These are phyloP conservation scores for Pestalotiopsis sp. DNA, from an alignment of 2,329 filamentous ascomycete genomes.

Conservation along the genomic window DNA sequence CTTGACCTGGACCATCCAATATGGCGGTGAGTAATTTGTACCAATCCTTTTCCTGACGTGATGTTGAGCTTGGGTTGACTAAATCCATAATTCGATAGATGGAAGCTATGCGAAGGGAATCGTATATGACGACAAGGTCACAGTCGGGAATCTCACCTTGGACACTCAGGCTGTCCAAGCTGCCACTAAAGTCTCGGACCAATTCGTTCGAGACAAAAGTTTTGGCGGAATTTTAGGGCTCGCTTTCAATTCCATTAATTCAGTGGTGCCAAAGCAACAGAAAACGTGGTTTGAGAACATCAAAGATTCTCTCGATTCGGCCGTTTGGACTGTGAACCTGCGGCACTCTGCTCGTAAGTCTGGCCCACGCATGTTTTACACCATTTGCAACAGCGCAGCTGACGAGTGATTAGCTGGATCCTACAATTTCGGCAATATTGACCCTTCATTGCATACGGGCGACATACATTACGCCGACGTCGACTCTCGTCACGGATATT, in stretches of 20 bases:
- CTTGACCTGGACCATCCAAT: too few relatives aligned
- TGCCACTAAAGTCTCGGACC: conserved; percentile 19
- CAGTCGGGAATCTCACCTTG: conserved; percentile 18
- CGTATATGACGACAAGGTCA: conserved; percentile 27
- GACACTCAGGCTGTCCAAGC: conserved; percentile 22
- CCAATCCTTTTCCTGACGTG: too few relatives aligned
- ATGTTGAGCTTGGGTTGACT: too few relatives aligned
- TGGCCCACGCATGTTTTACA: not conserved
- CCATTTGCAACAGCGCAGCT: not conserved
- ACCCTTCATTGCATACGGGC: conserved; percentile 59
- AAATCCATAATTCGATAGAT: conserved; percentile 3
- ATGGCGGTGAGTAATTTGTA: too few relatives aligned
- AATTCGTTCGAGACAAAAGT: conserved; percentile 24
- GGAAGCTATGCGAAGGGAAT: conserved; percentile 27
- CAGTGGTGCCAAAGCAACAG: conserved; percentile 18
- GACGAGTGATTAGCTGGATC: conserved; percentile 26
- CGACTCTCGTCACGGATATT: conserved; percentile 61
- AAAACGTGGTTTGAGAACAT: conserved; percentile 25
- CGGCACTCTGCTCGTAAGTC: conserved; percentile 17
- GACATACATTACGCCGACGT: conserved; percentile 58
- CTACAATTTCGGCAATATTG: conserved; percentile 50
- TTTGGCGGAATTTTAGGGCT: conserved; percentile 25
- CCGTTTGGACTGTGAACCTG: conserved; percentile 29
- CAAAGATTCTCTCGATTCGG: conserved; percentile 17
- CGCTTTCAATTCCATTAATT: conserved; percentile 23